A percentile compares a stretch with the other conserved stretches of the same genome.
Evolutionary conservation across 306 rosid genomes (phyloP).

Genomic region (Lupinus albus): DNA sequence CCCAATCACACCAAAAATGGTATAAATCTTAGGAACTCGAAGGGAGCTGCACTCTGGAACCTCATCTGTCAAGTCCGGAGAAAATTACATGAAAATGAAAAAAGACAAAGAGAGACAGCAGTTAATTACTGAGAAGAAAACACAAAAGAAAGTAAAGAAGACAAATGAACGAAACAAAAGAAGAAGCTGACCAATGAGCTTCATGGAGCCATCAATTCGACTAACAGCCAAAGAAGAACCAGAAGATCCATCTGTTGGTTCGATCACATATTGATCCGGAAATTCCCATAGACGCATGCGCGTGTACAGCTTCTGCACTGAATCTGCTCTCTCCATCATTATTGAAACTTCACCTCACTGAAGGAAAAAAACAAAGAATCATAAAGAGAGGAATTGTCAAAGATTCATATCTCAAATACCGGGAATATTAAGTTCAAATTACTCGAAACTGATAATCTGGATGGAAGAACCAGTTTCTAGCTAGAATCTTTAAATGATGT

Average conservation of each 20-base stretch:
- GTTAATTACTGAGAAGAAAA: neutral
- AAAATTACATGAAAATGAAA: constrained; percentile 4
- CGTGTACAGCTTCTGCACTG: constrained; percentile 78
- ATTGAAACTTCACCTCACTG: constrained; percentile 47
- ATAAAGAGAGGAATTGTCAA: neutral
- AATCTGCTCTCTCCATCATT: constrained; percentile 88
- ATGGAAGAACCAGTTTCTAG: constrained; percentile 42
- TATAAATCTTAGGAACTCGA: constrained; percentile 76
- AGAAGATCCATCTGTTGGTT: constrained; percentile 92
- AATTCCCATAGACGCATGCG: constrained; percentile 94
- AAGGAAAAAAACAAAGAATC: constrained; percentile 10
- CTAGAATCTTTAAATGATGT: constrained; percentile 27
- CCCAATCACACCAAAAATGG: constrained; percentile 83
- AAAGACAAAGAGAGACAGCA: neutral
- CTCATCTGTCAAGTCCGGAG: constrained; percentile 59
- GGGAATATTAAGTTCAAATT: constrained; percentile 13
- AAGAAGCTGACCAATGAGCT: constrained; percentile 67
- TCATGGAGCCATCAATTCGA: constrained; percentile 80
- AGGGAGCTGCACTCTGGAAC: constrained; percentile 71
- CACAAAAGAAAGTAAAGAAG: constrained; percentile 17
- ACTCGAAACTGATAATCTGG: constrained; percentile 13
- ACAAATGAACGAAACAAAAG: neutral
- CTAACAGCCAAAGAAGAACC: constrained; percentile 75
- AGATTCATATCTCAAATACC: constrained; percentile 21
- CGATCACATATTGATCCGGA: constrained; percentile 82